Evolutionary conservation across 352 stramenopile species (phyloP).

Genomic region (Albugo candida): DNA sequence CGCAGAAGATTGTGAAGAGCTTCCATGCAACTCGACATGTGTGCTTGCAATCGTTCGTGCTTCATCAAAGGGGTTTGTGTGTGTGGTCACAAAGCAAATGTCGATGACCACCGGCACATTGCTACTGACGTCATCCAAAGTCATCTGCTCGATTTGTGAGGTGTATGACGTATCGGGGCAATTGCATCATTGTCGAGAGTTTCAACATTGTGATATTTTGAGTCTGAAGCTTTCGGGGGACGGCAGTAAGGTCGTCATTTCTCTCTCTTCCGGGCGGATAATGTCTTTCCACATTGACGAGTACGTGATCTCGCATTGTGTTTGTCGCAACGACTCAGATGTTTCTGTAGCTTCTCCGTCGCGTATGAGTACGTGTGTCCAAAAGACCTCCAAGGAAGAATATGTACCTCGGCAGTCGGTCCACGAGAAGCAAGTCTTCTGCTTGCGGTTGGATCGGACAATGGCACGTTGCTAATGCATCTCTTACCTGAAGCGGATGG

Average conservation of each 20-base stretch:
- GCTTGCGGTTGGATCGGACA: conserved; percentile 34
- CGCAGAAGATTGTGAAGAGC: no score
- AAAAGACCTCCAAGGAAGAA: conserved; percentile 10
- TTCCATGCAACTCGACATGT: no score
- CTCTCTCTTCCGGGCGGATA: conserved; percentile 20
- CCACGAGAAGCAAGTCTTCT: conserved; percentile 64
- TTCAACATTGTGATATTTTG: conserved; percentile 6
- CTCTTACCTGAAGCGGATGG: conserved; percentile 64
- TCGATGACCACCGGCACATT: no score
- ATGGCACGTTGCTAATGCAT: conserved; percentile 59
- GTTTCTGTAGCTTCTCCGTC: conserved; percentile 23
- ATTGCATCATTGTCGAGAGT: not conserved
- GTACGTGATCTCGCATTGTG: conserved; percentile 18
- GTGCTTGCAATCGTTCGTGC: no score
- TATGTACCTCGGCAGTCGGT: conserved; percentile 40
- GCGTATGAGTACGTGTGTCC: conserved; percentile 46
- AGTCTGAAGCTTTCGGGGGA: conserved; percentile 19
- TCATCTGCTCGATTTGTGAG: no score
- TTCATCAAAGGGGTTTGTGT: no score
- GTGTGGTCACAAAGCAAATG: no score
- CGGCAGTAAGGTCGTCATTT: conserved; percentile 54
- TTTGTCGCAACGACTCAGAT: not conserved
- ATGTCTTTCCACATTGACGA: conserved; percentile 63
- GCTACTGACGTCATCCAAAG: no score
- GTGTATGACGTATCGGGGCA: no score